Evolutionary conservation across 2,329 filamentous ascomycete genomes (phyloP).

Genomic region (Knufia petricola): DNA sequence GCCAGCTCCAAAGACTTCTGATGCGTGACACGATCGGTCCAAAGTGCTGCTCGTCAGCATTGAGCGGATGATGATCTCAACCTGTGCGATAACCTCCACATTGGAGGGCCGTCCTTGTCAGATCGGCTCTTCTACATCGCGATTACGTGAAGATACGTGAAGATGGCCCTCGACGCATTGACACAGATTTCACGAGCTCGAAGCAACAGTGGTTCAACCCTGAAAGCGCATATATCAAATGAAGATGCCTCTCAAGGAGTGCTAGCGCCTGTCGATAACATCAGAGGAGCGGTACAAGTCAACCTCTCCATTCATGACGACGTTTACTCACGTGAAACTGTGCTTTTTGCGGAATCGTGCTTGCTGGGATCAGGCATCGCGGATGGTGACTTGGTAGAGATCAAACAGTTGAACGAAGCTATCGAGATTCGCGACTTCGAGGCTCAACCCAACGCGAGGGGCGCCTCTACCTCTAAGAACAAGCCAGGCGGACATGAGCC

Average conservation of each 20-base stretch:
- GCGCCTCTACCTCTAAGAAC: background rate
- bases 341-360: constrained; percentile 46
- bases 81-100: constrained; percentile 3
- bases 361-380: constrained; percentile 57
- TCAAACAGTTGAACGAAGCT: constrained; percentile 52
- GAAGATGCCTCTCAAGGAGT: background rate
- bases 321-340: constrained; percentile 65
- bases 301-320: constrained; percentile 56
- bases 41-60: background rate
- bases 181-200: constrained; percentile 6
- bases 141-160: background rate
- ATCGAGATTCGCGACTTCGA: constrained; percentile 34
- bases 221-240: constrained; percentile 9
- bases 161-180: background rate
- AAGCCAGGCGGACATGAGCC: background rate
- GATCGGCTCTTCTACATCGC: background rate
- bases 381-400: constrained; percentile 59
- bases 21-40: background rate
- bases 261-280: background rate
- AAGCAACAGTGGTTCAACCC: constrained; percentile 18
- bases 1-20: background rate
- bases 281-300: constrained; percentile 12
- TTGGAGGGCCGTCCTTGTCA: background rate
- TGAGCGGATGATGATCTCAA: constrained; percentile 3
- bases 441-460: background rate